Conservation (phyloP, 75 land plant species). For the Pinus tabuliformis region DNA sequence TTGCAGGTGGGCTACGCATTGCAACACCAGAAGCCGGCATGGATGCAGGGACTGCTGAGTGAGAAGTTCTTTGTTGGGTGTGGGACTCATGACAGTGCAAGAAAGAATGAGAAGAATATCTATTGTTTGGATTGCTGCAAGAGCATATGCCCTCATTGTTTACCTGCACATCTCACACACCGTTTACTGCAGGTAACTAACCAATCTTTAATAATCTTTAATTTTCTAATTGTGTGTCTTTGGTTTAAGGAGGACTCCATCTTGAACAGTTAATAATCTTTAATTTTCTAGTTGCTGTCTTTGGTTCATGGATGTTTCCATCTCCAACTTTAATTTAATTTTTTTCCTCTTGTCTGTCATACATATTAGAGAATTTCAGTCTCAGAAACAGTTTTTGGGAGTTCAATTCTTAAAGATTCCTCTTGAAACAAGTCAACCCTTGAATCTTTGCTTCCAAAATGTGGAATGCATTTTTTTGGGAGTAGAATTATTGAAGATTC, state of each 20-base stretch:
- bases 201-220: not conserved
- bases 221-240: not conserved
- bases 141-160: slow-evolving; percentile 71
- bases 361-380: not conserved
- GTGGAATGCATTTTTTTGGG: not conserved
- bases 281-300: not conserved
- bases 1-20: slow-evolving; percentile 14
- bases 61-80: slow-evolving; percentile 67
- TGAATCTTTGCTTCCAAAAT: not conserved
- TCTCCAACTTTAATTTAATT: not conserved
- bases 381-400: not conserved
- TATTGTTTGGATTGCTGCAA: slow-evolving; percentile 64
- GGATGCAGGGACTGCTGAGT: slow-evolving; percentile 55
- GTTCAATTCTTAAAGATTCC: not conserved
- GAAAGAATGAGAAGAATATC: slow-evolving; percentile 77
- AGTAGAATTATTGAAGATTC: not conserved
- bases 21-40: slow-evolving; percentile 9
- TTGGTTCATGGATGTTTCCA: not conserved
- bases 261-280: not conserved
- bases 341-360: not conserved
- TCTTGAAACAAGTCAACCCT: no score
- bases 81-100: slow-evolving; percentile 34
- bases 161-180: slow-evolving; percentile 47
- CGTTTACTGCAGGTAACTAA: slow-evolving; percentile 56
- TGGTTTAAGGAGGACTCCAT: not conserved